Evolutionary conservation across 169 alveolate species (phyloP), one percentile per base, ranked within the genome.

Genomic region (Besnoitia besnoiti): DNA sequence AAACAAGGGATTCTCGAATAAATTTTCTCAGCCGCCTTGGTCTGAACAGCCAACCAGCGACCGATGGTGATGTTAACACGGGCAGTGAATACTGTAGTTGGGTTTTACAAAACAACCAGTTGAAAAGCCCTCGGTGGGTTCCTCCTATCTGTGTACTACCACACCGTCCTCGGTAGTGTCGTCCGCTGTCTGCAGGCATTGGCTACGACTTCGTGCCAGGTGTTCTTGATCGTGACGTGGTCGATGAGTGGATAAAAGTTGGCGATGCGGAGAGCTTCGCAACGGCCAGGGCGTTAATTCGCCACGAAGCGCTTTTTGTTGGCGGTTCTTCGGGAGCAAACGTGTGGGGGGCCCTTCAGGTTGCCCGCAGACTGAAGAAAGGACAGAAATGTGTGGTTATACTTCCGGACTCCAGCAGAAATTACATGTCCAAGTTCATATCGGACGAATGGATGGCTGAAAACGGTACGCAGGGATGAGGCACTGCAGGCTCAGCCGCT

Each of bases 251-350:
- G 97, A 91, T 96, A 75, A 97, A 97, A 85, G 95, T 96, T n/a
- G 94, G 93, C 0, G 98, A 96, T 91, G 95, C 91, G 73, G 97
- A 97, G 87, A 89, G 97, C 73, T 95, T 96, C 90, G 92, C 91
- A 35, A 94, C 92, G 94, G 96, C 98, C 42, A 96, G 99, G 76
- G 94, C 94, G 90, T 90, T 96, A 12, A 94, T 97, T 73, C 93
- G 96, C 37, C 93, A 94, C 90, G 99, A 97, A 93, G 99, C 98
- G 30, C 73, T 98, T 35, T 95, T 98, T 84, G 96, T 96, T 87
- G 99, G 99, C 33, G 98, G 98, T 82, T 92, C 97, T 40, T 92
- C 98, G 21, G 99, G 99, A 10, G 94, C 97, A 49, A 96, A 97
- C 7, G 94, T 98, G 80, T 96, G 96, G 39, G 98, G 97, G 21